Conservation (phyloP, 2,329 filamentous ascomycete genomes). For the Hymenoscyphus salicellus region DNA sequence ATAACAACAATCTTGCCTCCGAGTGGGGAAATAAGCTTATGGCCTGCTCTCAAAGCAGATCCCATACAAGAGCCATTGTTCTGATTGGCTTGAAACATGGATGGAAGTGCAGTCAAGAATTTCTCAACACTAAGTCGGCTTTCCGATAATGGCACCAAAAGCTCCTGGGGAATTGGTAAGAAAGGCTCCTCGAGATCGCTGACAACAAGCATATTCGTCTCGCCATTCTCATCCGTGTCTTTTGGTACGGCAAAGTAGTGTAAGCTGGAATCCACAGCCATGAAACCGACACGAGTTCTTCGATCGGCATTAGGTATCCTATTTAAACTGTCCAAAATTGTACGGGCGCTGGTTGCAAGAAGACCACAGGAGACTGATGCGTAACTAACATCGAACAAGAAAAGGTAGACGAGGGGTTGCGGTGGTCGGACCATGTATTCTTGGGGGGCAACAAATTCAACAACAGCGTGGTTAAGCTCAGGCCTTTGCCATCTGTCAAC, state of each 20-base stretch:
- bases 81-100: conserved; percentile 96
- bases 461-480: conserved; percentile 93
- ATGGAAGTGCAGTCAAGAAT: conserved; percentile 85
- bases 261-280: conserved; percentile 89
- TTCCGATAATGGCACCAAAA: conserved; percentile 84
- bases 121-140: conserved; percentile 86
- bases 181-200: conserved; percentile 96
- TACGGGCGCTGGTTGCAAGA: conserved; percentile 85
- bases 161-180: conserved; percentile 85
- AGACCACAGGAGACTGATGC: conserved; percentile 85
- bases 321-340: conserved; percentile 91
- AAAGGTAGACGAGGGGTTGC: conserved; percentile 91
- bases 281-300: conserved; percentile 87
- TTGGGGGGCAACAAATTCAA: conserved; percentile 95
- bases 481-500: conserved; percentile 89
- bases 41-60: conserved; percentile 84
- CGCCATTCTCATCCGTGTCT: conserved; percentile 78
- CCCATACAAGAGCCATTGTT: conserved; percentile 92
- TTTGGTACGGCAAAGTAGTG: conserved; percentile 96
- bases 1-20: conserved; percentile 94
- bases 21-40: conserved; percentile 91
- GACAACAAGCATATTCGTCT: conserved; percentile 88
- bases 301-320: conserved; percentile 97
- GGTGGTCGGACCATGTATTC: conserved; percentile 99
- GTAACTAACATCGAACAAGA: conserved; percentile 92